Percentiles rank a stretch among this genome's conserved stretches.
Conservation (phyloP, 2,329 filamentous ascomycete species). For the Bertia moriformis region DNA sequence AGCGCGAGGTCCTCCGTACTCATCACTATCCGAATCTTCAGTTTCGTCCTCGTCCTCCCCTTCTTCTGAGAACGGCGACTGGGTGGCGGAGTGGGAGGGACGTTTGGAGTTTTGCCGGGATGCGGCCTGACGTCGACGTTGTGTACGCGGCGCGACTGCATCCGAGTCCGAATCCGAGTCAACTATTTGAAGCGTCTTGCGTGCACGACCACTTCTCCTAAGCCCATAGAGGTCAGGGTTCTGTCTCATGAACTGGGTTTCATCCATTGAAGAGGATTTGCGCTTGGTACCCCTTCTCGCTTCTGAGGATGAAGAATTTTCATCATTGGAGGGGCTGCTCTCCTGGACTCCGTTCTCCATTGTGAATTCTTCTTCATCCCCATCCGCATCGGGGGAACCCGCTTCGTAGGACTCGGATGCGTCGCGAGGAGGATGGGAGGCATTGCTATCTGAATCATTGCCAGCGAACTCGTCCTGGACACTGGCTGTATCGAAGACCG, state of each 20-base stretch:
- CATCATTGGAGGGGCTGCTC: neutral
- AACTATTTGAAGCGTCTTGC: neutral
- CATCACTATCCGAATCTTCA: conserved; percentile 56
- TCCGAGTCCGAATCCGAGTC: neutral
- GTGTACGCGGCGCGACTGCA: neutral
- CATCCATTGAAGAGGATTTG: neutral
- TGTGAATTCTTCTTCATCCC: neutral
- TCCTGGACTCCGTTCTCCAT: neutral
- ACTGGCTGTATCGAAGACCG: neutral
- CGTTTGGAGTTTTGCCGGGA: neutral
- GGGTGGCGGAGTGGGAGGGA: neutral
- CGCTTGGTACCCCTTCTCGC: neutral
- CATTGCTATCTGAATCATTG: neutral
- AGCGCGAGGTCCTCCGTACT: conserved; percentile 63
- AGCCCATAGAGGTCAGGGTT: neutral
- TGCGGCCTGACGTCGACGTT: neutral
- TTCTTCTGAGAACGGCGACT: neutral
- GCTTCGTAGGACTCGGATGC: neutral
- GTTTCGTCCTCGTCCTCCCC: too few species aligned
- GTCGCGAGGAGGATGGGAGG: neutral
- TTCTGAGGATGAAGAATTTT: neutral
- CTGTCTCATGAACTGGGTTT: neutral
- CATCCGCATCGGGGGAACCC: neutral
- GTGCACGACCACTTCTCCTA: neutral
- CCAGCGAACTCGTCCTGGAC: neutral